phyloP scores from a whole-genome alignment of 2,329 filamentous ascomycete species.

The Sporothrix mexicana region DNA sequence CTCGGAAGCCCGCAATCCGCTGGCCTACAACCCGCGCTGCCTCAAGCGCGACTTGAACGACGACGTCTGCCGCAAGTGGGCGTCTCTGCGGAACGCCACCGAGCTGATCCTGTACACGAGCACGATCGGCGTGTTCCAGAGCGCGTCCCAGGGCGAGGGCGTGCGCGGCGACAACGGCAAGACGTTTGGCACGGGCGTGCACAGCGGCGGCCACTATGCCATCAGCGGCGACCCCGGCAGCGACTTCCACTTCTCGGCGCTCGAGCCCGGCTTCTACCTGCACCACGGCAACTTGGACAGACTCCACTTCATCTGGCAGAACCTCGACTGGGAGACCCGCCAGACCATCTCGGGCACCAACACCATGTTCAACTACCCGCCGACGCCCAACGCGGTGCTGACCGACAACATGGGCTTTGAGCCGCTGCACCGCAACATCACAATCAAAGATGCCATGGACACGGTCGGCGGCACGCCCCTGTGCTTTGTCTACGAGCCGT shows the following conservation, averaged over 20 bases:
- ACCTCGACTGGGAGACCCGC: conserved; percentile 48
- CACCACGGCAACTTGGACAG: conserved; percentile 56
- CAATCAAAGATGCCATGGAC: conserved; percentile 46
- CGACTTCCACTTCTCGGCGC: conserved; percentile 52
- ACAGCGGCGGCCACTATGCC: conserved; percentile 50
- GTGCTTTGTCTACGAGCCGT: conserved; percentile 51
- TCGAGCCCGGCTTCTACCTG: conserved; percentile 54
- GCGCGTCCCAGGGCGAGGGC: conserved; percentile 46
- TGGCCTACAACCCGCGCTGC: conserved; percentile 47
- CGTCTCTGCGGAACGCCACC: conserved; percentile 41
- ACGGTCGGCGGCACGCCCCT: conserved; percentile 49
- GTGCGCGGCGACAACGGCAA: conserved; percentile 39
- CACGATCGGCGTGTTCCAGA: conserved; percentile 47
- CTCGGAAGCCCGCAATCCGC: conserved; percentile 36
- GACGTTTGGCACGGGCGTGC: conserved; percentile 45
- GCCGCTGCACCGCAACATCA: conserved; percentile 37
- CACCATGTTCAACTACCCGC: conserved; percentile 48
- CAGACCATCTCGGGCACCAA: conserved; percentile 49
- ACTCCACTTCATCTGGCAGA: conserved; percentile 57
- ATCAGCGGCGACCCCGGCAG: conserved; percentile 55
- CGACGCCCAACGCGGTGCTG: conserved; percentile 49
- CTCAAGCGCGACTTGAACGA: conserved; percentile 45
- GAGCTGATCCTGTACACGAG: conserved; percentile 44
- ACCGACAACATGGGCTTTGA: conserved; percentile 45
- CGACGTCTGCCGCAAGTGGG: conserved; percentile 38